Evolutionary conservation across 106 monocot genomes (phyloP).

Genomic region (Iris macrosiphon): DNA sequence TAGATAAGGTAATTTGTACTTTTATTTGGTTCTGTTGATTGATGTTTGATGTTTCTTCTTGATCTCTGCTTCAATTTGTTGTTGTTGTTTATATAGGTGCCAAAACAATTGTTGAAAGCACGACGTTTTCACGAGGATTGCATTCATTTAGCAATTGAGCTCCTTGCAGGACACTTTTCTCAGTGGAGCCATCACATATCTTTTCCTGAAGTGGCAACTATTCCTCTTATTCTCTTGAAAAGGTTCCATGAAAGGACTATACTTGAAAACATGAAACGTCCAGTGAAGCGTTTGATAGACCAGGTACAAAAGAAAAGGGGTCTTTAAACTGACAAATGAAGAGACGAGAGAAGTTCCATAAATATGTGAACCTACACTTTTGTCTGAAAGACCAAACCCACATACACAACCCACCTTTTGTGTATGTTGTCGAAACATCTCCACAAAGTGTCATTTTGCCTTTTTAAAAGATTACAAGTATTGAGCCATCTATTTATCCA

Average conservation of each 20-base stretch:
- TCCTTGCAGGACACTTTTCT: constrained; percentile 63
- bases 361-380: not conserved
- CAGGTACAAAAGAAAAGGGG: constrained; percentile 71
- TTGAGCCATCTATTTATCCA: no score
- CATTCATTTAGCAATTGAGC: constrained; percentile 48
- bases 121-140: constrained; percentile 57
- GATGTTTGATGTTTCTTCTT: no score
- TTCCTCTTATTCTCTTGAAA: constrained; percentile 74
- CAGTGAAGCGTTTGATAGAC: constrained; percentile 71
- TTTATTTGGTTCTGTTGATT: no score
- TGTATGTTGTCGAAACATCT: not conserved
- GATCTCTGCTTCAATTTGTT: not conserved
- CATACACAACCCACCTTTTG: no score
- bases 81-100: constrained; percentile 38
- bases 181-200: constrained; percentile 93
- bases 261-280: constrained; percentile 46
- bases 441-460: not conserved
- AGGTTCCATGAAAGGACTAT: constrained; percentile 48
- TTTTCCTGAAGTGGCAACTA: constrained; percentile 79
- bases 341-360: no score
- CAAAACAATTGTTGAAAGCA: constrained; percentile 64
- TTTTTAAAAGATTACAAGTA: not conserved
- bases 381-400: not conserved
- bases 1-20: no score
- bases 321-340: no score